Conservation (phyloP, 345 rosid genomes). For the Trapa bicornis region DNA sequence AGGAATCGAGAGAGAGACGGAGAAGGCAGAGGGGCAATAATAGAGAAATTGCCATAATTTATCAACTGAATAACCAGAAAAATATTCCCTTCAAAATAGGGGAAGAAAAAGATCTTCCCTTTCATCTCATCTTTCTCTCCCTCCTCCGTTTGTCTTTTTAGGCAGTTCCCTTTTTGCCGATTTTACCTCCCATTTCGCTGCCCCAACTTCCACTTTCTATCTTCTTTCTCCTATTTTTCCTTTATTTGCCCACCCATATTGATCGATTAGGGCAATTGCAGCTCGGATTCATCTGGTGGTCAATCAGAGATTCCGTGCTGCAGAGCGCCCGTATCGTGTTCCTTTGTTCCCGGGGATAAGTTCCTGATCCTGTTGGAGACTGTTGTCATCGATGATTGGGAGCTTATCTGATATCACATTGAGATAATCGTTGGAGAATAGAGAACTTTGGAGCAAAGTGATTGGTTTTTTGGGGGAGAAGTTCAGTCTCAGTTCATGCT, state of each 20-base stretch:
- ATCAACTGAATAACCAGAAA: slow-evolving; percentile 1
- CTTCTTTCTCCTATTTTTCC: neutral
- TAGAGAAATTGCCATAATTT: slow-evolving; percentile 2
- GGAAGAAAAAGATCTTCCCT: neutral
- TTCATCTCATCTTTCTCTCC: neutral
- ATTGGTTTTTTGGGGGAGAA: neutral
- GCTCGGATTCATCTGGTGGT: neutral
- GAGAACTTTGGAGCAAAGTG: neutral
- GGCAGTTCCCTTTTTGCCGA: neutral
- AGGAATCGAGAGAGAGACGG: neutral
- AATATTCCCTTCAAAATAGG: neutral
- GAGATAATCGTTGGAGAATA: neutral
- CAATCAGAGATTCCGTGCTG: neutral
- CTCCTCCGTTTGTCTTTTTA: neutral
- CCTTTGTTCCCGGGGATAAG: neutral
- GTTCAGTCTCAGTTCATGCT: neutral
- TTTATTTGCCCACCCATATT: neutral
- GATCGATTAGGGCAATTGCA: neutral
- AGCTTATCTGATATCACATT: too few species aligned
- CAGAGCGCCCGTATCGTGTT: too few species aligned
- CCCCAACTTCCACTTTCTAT: neutral
- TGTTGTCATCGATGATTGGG: neutral
- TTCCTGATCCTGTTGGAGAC: neutral
- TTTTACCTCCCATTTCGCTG: slow-evolving; percentile 1
- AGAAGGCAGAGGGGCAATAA: slow-evolving; percentile 1